Conservation (phyloP, 164 flowering plant genomes). For the Cinnamomum micranthum region DNA sequence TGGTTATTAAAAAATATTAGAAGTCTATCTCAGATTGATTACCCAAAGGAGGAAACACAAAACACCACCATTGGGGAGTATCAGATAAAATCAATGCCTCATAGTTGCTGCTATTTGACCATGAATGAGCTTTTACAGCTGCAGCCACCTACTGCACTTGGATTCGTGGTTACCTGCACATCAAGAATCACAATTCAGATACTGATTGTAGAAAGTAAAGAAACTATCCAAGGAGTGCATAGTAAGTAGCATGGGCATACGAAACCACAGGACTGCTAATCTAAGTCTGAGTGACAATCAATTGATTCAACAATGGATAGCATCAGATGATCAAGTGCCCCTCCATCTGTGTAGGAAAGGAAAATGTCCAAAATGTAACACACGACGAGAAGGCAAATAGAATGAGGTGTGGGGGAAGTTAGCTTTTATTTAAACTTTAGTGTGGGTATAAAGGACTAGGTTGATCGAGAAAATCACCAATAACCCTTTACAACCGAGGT, state of each 20-base stretch:
- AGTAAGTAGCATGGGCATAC: neutral
- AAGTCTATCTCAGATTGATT: neutral
- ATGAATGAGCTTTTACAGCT: conserved; percentile 92
- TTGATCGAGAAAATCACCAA: too few species aligned
- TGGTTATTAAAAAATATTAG: neutral
- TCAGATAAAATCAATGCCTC: neutral
- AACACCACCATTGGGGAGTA: neutral
- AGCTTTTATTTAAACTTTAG: too few species aligned
- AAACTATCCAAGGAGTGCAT: neutral
- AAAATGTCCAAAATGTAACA: too few species aligned
- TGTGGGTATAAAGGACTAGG: too few species aligned
- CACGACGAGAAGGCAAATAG: too few species aligned
- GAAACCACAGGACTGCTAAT: neutral
- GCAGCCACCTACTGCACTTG: conserved; percentile 84
- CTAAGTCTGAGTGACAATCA: neutral
- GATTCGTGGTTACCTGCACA: conserved; percentile 60
- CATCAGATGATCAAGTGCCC: neutral
- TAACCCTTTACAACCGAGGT: too few species aligned
- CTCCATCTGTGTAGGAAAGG: neutral
- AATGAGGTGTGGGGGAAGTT: too few species aligned
- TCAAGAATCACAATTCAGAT: neutral
- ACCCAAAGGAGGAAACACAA: neutral
- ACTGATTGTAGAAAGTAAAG: neutral
- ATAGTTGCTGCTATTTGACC: conserved; percentile 42
- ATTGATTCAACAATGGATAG: neutral